Evolutionary conservation across 1,139 yeast genomes (phyloP).

Genomic region (Yamadazyma atmosphaerica): DNA sequence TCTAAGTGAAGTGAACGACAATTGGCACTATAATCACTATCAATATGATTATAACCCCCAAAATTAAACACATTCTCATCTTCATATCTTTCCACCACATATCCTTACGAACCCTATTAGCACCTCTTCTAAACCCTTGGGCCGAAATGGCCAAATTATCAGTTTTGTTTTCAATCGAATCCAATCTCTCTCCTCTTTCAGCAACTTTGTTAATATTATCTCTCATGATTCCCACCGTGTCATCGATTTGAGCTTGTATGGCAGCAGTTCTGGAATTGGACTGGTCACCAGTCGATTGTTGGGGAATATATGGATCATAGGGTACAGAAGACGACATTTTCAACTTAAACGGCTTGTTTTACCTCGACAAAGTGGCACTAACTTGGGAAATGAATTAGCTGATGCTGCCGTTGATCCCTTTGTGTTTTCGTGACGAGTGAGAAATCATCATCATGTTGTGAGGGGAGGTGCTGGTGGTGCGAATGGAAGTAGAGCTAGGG

Average conservation of each 20-base stretch:
- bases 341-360: neutral
- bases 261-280: slow-evolving; percentile 75
- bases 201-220: slow-evolving; percentile 96
- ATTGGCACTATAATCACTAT: slow-evolving; percentile 92
- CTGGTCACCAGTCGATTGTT: slow-evolving; percentile 53
- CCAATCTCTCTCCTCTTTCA: slow-evolving; percentile 91
- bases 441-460: neutral
- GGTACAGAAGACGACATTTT: slow-evolving; percentile 80
- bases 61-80: slow-evolving; percentile 89
- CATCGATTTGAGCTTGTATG: slow-evolving; percentile 90
- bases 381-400: too few species aligned
- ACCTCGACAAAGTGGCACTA: neutral
- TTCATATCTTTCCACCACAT: slow-evolving; percentile 99
- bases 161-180: slow-evolving; percentile 90
- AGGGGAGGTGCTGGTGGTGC: too few species aligned
- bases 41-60: slow-evolving; percentile 75
- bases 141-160: slow-evolving; percentile 93
- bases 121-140: slow-evolving; percentile 95
- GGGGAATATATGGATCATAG: slow-evolving; percentile 87
- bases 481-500: too few species aligned
- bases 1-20: slow-evolving; percentile 75
- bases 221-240: slow-evolving; percentile 97
- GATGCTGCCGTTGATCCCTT: neutral
- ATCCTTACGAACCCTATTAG: slow-evolving; percentile 95
- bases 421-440: neutral